phyloP scores from a whole-genome alignment of 768 basidiomycete genomes.

The Mrakia blollopis region DNA sequence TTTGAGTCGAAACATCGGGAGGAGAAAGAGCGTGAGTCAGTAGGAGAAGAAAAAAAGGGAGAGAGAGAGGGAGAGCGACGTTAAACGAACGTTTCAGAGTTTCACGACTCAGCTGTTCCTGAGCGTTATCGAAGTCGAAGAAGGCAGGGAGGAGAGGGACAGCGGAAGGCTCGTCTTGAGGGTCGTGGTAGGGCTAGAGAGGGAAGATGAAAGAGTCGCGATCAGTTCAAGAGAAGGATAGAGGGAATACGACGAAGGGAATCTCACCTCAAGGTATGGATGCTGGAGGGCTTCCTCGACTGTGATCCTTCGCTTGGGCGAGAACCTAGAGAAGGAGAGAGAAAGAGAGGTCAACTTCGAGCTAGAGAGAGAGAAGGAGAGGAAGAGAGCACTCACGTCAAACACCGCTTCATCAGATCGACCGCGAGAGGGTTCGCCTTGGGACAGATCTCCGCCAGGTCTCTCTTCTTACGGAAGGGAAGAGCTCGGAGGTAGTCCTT shows the following conservation, averaged over 20 bases:
- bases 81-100: constrained; percentile 18
- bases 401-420: constrained; percentile 65
- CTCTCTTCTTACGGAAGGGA: constrained; percentile 81
- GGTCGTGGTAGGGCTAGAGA: constrained; percentile 27
- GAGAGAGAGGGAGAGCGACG: background rate
- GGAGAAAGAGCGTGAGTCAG: background rate
- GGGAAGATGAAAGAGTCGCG: no score
- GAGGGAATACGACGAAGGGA: background rate
- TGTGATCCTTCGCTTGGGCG: constrained; percentile 87
- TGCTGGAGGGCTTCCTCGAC: constrained; percentile 93
- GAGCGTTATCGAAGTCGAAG: constrained; percentile 31
- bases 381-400: constrained; percentile 56
- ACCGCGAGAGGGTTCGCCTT: constrained; percentile 68
- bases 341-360: background rate
- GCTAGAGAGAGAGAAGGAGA: background rate
- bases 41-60: background rate
- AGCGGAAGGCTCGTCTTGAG: constrained; percentile 25
- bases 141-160: constrained; percentile 18
- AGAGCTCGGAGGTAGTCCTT: constrained; percentile 92
- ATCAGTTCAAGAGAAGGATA: background rate
- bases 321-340: constrained; percentile 43
- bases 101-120: constrained; percentile 20
- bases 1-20: background rate
- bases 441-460: constrained; percentile 81
- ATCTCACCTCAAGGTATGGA: constrained; percentile 66